Evolutionary conservation across 495 filamentous ascomycete species (phyloP).

Genomic region (Aspergillus panamensis): DNA sequence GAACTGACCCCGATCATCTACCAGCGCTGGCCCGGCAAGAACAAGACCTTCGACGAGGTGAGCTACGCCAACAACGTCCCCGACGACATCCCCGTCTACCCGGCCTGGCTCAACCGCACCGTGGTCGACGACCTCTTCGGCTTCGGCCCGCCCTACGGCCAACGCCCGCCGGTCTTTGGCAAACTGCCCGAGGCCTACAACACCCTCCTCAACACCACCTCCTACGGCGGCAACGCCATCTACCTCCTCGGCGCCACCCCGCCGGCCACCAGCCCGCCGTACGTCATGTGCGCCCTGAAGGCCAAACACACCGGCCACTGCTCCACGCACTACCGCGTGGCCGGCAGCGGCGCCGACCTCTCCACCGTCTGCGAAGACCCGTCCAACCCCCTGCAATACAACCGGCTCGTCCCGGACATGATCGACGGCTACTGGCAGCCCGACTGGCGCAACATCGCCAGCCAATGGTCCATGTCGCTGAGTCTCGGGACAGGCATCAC

Average conservation of each 20-base stretch:
- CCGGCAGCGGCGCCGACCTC: conserved; percentile 52
- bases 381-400: conserved; percentile 49
- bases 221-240: conserved; percentile 45
- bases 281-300: conserved; percentile 60
- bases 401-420: conserved; percentile 33
- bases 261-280: conserved; percentile 31
- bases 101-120: conserved; percentile 52
- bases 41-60: conserved; percentile 34
- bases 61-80: conserved; percentile 24
- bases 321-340: conserved; percentile 58
- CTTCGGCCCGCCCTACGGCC: conserved; percentile 50
- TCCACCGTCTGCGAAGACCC: conserved; percentile 55
- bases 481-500: conserved; percentile 58
- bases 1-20: conserved; percentile 64
- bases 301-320: conserved; percentile 57
- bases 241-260: conserved; percentile 61
- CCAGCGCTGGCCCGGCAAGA: conserved; percentile 48
- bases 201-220: conserved; percentile 57
- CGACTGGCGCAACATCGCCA: conserved; percentile 60
- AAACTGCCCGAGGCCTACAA: conserved; percentile 59
- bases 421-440: conserved; percentile 25
- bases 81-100: conserved; percentile 23
- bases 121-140: conserved; percentile 66
- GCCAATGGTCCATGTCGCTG: conserved; percentile 53
- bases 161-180: conserved; percentile 61